These are phyloP conservation scores for Ogataea methanolica DNA, from an alignment of 805 yeast genomes.

Conservation along the genomic window DNA sequence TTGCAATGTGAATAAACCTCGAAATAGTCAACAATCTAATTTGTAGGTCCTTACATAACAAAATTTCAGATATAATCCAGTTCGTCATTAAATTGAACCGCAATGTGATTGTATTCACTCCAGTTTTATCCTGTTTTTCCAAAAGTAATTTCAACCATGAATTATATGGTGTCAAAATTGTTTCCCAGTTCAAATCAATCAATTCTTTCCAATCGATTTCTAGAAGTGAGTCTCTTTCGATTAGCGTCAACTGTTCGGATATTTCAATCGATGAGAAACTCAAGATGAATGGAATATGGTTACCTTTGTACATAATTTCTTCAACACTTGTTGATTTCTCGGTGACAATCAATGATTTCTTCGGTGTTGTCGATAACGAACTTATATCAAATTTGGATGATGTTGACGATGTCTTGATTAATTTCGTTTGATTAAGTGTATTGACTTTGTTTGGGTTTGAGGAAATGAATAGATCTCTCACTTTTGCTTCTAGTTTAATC, in stretches of 20 bases:
- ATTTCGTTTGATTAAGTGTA: background rate
- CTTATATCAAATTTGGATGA: conserved; percentile 25
- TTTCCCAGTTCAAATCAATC: conserved; percentile 70
- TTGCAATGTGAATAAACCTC: conserved; percentile 84
- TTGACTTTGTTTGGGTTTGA: conserved; percentile 15
- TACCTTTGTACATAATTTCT: conserved; percentile 38
- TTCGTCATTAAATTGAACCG: conserved; percentile 85
- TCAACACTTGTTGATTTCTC: conserved; percentile 27
- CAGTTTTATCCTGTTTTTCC: conserved; percentile 43
- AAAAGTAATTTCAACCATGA: conserved; percentile 81
- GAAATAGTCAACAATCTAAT: conserved; percentile 70
- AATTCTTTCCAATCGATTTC: conserved; percentile 93
- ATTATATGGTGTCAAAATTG: conserved; percentile 58
- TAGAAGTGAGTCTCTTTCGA: conserved; percentile 76
- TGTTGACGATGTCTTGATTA: conserved; percentile 2
- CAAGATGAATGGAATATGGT: conserved; percentile 80
- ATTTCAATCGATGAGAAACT: conserved; percentile 61
- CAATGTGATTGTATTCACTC: conserved; percentile 76
- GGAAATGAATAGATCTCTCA: conserved; percentile 30
- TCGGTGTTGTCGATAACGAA: conserved; percentile 26
- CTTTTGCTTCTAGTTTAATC: conserved; percentile 27
- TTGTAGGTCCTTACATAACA: conserved; percentile 56
- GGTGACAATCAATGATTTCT: conserved; percentile 8
- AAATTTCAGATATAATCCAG: conserved; percentile 87
- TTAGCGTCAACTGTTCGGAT: conserved; percentile 79